These are phyloP conservation scores for Diaporthe citrichinensis DNA, from an alignment of 2,329 filamentous ascomycete species.

Conservation along the genomic window DNA sequence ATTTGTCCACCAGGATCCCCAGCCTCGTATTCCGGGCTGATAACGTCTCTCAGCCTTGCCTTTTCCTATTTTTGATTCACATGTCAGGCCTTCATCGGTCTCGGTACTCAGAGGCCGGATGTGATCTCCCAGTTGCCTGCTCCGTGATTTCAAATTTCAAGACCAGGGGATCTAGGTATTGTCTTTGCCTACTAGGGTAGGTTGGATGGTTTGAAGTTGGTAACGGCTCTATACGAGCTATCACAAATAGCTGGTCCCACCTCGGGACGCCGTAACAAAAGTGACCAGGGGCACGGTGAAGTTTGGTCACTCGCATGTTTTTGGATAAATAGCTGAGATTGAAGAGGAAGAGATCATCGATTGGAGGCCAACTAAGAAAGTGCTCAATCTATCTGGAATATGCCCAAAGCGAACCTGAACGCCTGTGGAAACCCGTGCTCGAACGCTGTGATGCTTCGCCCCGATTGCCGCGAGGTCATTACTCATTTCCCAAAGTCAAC, in stretches of 20 bases:
- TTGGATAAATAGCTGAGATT: too few relatives aligned
- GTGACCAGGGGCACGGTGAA: background rate
- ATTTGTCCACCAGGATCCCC: background rate
- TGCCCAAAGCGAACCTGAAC: background rate
- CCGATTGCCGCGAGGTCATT: background rate
- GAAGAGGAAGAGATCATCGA: background rate
- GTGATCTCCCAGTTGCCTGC: background rate
- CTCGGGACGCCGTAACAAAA: accelerated
- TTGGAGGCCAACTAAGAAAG: background rate
- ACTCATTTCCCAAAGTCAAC: conserved; percentile 17
- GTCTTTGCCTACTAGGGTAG: accelerated
- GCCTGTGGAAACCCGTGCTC: conserved; percentile 14
- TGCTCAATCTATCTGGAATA: conserved; percentile 9
- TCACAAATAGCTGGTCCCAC: accelerated
- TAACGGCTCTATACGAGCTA: background rate
- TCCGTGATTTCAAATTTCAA: background rate
- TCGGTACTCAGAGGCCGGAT: background rate
- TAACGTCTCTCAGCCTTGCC: background rate
- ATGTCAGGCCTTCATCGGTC: background rate
- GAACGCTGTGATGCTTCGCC: conserved; percentile 14
- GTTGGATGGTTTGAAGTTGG: background rate
- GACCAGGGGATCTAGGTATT: background rate
- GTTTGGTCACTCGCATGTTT: background rate
- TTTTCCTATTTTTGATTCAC: background rate
- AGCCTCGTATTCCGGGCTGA: background rate